Conservation (phyloP, 2,329 filamentous ascomycete species). For the Botryotinia narcissicola region DNA sequence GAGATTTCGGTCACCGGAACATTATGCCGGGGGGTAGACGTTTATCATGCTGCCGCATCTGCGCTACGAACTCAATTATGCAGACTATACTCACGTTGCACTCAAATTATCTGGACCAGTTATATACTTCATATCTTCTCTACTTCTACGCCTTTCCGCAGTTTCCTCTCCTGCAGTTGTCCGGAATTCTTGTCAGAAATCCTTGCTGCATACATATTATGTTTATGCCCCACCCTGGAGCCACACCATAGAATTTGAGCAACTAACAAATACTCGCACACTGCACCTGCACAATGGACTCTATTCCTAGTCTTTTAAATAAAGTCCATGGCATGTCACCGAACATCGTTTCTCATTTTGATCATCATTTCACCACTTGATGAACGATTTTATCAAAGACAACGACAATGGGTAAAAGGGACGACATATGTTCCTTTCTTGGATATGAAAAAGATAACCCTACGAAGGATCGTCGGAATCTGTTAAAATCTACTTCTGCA, state of each 20-base stretch:
- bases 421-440: slow-evolving; percentile 21
- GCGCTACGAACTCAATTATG: slow-evolving; percentile 7
- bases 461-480: slow-evolving; percentile 13
- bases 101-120: not conserved
- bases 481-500: slow-evolving; percentile 13
- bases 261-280: slow-evolving; percentile 13
- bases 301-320: slow-evolving; percentile 9
- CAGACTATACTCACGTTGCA: slow-evolving; percentile 4
- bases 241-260: slow-evolving; percentile 8
- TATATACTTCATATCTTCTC: not conserved
- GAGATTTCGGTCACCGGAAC: slow-evolving; percentile 17
- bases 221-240: slow-evolving; percentile 9
- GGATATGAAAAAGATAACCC: slow-evolving; percentile 21
- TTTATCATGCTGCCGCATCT: slow-evolving; percentile 12
- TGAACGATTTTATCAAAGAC: not conserved
- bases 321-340: not conserved
- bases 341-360: not conserved
- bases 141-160: slow-evolving; percentile 1
- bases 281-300: not conserved
- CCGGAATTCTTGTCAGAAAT: slow-evolving; percentile 3
- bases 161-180: slow-evolving; percentile 7
- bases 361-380: not conserved
- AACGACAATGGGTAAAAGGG: slow-evolving; percentile 11
- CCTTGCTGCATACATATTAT: slow-evolving; percentile 16
- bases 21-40: slow-evolving; percentile 7